Conservation (phyloP, 768 basidiomycete species). For the Kondoa subrosea region DNA sequence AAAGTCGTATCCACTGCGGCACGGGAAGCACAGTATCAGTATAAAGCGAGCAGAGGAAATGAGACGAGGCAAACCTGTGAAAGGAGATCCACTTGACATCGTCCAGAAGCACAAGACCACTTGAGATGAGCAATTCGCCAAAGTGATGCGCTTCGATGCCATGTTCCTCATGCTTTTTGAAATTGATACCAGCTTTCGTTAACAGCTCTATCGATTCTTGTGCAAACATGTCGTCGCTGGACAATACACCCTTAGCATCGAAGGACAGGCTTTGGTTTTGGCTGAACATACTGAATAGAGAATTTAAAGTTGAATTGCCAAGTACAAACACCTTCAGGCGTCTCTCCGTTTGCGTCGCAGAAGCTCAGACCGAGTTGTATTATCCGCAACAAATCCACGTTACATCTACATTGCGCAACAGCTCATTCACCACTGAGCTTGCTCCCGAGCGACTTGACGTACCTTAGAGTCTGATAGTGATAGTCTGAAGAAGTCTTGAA, state of each 20-base stretch:
- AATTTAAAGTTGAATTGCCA: constrained; percentile 99
- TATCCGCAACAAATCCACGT: constrained; percentile 92
- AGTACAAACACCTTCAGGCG: constrained; percentile 69
- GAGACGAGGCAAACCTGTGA: constrained; percentile 66
- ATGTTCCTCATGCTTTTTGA: constrained; percentile 76
- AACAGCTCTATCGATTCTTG: constrained; percentile 92
- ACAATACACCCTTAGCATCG: not conserved
- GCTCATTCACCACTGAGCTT: not conserved
- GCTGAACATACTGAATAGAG: constrained; percentile 50
- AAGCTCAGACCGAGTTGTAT: constrained; percentile 94
- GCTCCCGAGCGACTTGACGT: no score
- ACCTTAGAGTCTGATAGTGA: constrained; percentile 98
- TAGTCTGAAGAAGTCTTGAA: constrained; percentile 97
- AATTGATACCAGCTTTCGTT: constrained; percentile 88
- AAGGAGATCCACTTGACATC: constrained; percentile 96
- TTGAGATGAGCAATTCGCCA: constrained; percentile 91
- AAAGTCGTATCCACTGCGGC: constrained; percentile 86
- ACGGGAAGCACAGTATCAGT: not conserved
- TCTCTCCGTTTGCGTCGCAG: constrained; percentile 81
- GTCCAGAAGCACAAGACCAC: constrained; percentile 70
- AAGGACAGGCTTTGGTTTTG: not conserved
- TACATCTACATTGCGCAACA: constrained; percentile 36
- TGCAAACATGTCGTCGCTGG: constrained; percentile 91
- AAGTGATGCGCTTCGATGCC: constrained; percentile 88
- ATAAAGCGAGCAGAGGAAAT: not conserved